Base-by-base conservation (phyloP, 2,329 filamentous ascomycete genomes). In the Aureobasidium sp. region DNA sequence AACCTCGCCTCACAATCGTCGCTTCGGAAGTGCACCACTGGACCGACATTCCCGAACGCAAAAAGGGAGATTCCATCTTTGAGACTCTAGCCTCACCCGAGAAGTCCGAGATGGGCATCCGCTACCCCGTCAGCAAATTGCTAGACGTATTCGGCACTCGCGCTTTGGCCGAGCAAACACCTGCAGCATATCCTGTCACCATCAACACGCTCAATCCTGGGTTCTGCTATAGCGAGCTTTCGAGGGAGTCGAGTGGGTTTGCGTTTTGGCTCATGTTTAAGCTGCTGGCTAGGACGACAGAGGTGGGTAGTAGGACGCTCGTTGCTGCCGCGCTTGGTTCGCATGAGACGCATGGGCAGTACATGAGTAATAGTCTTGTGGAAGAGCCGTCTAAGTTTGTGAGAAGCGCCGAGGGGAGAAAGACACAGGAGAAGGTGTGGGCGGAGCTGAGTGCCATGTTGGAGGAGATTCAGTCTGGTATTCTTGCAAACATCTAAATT, bases 191-290 rank as follows among this genome's bases (percentile, higher is more conserved):
- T 19, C 55, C 41, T 5, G 73, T 80, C 34, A 71, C 72, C 1
- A 58, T 81, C 54, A 80, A 79, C 59, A 68, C 69, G 56, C 56
- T 78, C 17, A 78, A 78, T 53, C 79, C 79, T 0, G 78, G 78
- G 1, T 66, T 76, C 25, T 81, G 78, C 60, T 68, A 77, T 35
- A 74, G 74, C 0, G 65, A 69, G 12, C 63, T 80, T 1, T 57
- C 53, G 1, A 66, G 75, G 1, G 70, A 77, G 0, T 10, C 25
- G 1, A 41, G 52, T 69, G 38, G 44, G 2, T 24, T 49, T 17
- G 47, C 8, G n/a, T 29, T 74, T 21, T 41, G 60, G 34, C 7
- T 61, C 5, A 57, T 61, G 54, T 55, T 56, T 34, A 55, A 61
- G 24, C 22, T 66, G 27, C 55, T 68, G 12, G 70, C 66, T 3